Evolutionary conservation across 352 stramenopile genomes (phyloP).

Genomic region (Phytopythium ostracodes): DNA sequence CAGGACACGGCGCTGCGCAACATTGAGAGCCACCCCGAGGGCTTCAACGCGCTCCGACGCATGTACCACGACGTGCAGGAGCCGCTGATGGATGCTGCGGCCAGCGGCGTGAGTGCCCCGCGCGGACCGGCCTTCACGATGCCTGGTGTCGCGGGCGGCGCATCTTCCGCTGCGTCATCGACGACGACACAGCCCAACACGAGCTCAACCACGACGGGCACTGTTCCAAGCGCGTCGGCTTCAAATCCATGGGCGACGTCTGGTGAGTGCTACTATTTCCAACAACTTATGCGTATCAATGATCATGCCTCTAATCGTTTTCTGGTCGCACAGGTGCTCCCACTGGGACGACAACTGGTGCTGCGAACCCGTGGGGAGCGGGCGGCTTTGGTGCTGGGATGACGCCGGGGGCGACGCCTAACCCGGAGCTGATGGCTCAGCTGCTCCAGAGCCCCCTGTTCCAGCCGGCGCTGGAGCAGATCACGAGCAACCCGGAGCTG

Average conservation of each 20-base stretch:
- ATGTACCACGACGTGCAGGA: slow-evolving; percentile 96
- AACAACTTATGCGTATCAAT: too few relatives aligned
- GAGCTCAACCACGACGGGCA: slow-evolving; percentile 15
- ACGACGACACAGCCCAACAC: slow-evolving; percentile 19
- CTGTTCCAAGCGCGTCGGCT: slow-evolving; percentile 10
- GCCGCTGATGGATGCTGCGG: slow-evolving; percentile 92
- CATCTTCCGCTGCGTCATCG: slow-evolving; percentile 11
- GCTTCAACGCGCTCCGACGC: slow-evolving; percentile 94
- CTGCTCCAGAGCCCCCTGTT: slow-evolving; percentile 88
- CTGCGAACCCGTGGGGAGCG: slow-evolving; percentile 71
- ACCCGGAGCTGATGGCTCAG: slow-evolving; percentile 75
- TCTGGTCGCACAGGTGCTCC: slow-evolving; percentile 9
- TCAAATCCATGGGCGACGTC: slow-evolving; percentile 60
- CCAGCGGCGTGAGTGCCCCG: slow-evolving; percentile 39
- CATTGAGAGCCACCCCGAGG: slow-evolving; percentile 96
- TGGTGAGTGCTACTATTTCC: background rate
- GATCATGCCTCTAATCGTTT: slow-evolving; percentile 1
- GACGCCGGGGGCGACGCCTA: slow-evolving; percentile 29
- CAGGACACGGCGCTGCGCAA: slow-evolving; percentile 97
- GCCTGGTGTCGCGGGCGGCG: slow-evolving; percentile 64
- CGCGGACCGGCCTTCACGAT: slow-evolving; percentile 77
- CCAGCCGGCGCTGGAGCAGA: slow-evolving; percentile 75
- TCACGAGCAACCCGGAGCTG: slow-evolving; percentile 74
- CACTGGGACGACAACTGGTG: slow-evolving; percentile 15
- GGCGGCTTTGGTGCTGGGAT: slow-evolving; percentile 19